phyloP scores from a whole-genome alignment of 768 basidiomycete genomes.

The Xerocomellus intermedius region DNA sequence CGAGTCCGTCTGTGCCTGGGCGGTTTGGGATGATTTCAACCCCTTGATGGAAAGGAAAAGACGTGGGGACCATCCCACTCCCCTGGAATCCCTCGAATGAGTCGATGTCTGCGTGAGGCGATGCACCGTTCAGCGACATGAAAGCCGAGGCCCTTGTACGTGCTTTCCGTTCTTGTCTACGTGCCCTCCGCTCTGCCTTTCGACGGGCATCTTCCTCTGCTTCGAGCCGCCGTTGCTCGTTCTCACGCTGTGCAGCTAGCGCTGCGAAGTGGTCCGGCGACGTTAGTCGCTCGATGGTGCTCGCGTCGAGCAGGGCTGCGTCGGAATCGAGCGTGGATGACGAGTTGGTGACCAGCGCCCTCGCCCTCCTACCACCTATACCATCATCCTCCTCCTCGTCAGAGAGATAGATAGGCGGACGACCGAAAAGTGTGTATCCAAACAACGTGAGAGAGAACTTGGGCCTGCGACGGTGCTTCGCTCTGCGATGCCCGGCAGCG shows the following conservation, averaged over 20 bases:
- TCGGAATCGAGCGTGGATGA: conserved; percentile 65
- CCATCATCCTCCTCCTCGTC: conserved; percentile 46
- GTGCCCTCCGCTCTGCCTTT: conserved; percentile 49
- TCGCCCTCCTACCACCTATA: conserved; percentile 15
- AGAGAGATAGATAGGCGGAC: conserved; percentile 55
- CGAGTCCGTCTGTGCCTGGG: conserved; percentile 12
- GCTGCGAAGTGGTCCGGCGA: conserved; percentile 37
- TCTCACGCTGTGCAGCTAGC: conserved; percentile 29
- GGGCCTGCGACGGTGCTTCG: conserved; percentile 34
- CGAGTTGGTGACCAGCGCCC: conserved; percentile 24
- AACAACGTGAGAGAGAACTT: conserved; percentile 53
- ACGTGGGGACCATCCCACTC: conserved; percentile 26
- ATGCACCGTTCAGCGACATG: conserved; percentile 34
- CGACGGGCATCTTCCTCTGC: conserved; percentile 41
- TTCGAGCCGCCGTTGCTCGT: conserved; percentile 26
- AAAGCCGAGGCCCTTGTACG: conserved; percentile 34
- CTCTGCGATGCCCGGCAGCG: conserved; percentile 26
- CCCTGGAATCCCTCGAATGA: conserved; percentile 71
- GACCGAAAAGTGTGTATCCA: conserved; percentile 68
- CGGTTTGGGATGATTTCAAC: neutral
- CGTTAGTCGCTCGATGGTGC: conserved; percentile 53
- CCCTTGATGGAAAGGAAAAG: neutral
- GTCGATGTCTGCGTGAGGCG: conserved; percentile 22
- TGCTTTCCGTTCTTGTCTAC: conserved; percentile 46
- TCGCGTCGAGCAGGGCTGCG: conserved; percentile 61